Conservation (phyloP, 202 grass and related monocot species). For the Carex arenaria region DNA sequence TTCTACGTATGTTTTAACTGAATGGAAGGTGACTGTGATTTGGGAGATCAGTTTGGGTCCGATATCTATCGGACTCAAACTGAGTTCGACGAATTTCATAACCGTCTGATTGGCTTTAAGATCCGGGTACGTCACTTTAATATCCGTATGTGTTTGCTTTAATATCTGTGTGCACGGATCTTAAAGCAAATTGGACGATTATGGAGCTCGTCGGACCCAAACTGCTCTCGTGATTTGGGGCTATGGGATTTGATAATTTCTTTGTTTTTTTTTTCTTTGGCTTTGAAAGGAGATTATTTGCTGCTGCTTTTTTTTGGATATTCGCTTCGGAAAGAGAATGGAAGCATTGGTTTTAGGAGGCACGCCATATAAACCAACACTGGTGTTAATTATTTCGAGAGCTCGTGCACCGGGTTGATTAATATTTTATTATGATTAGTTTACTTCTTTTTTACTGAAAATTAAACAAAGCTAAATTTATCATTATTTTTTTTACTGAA, state of each 20-base stretch:
- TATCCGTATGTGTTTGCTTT: too few relatives aligned
- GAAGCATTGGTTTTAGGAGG: constrained; percentile 20
- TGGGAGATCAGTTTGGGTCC: background rate
- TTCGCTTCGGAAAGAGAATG: constrained; percentile 6
- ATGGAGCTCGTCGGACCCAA: too few relatives aligned
- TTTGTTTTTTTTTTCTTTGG: background rate
- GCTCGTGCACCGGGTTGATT: background rate
- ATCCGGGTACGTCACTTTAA: too few relatives aligned
- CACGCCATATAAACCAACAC: background rate
- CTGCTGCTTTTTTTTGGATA: background rate
- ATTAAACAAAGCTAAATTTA: background rate
- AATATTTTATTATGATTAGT: background rate
- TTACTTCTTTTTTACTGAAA: background rate
- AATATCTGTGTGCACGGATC: too few relatives aligned
- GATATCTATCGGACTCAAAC: too few relatives aligned
- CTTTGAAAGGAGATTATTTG: constrained; percentile 1
- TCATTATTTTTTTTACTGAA: background rate
- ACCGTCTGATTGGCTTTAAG: too few relatives aligned
- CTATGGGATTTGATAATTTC: background rate
- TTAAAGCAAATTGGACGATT: too few relatives aligned
- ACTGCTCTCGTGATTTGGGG: background rate
- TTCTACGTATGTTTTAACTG: background rate
- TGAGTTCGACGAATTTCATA: too few relatives aligned
- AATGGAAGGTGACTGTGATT: background rate
- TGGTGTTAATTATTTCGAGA: background rate